These are phyloP conservation scores for Termitomyces sp. DNA, from an alignment of 768 basidiomycete genomes.

Conservation along the genomic window DNA sequence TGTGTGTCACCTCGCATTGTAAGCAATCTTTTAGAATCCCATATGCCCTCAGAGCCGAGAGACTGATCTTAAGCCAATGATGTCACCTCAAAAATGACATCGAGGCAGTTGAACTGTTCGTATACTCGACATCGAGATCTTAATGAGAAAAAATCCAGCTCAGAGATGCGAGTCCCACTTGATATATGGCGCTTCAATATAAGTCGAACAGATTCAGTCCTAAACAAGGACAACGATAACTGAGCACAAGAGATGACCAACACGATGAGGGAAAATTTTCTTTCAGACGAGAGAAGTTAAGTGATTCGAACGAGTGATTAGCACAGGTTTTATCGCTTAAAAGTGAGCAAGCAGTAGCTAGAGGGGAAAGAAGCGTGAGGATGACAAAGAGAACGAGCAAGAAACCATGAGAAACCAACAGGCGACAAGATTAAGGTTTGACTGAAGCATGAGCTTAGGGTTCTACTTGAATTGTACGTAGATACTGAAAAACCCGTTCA, in stretches of 20 bases:
- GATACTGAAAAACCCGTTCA: not conserved
- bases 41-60: no score
- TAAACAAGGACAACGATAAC: not conserved
- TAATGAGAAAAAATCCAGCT: not conserved
- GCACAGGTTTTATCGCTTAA: not conserved
- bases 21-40: no score
- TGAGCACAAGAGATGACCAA: not conserved
- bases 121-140: not conserved
- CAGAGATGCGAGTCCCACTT: not conserved
- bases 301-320: not conserved
- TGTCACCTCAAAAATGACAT: no score
- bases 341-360: not conserved
- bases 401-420: not conserved
- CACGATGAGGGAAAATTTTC: not conserved
- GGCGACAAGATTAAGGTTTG: not conserved
- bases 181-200: not conserved
- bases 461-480: not conserved
- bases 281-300: not conserved
- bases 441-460: not conserved
- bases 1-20: no score
- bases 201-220: no score
- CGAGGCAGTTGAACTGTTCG: not conserved
- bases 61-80: no score
- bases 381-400: not conserved
- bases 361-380: not conserved